Conservation (phyloP, 768 basidiomycete species). For the Lactarius evosmus region DNA sequence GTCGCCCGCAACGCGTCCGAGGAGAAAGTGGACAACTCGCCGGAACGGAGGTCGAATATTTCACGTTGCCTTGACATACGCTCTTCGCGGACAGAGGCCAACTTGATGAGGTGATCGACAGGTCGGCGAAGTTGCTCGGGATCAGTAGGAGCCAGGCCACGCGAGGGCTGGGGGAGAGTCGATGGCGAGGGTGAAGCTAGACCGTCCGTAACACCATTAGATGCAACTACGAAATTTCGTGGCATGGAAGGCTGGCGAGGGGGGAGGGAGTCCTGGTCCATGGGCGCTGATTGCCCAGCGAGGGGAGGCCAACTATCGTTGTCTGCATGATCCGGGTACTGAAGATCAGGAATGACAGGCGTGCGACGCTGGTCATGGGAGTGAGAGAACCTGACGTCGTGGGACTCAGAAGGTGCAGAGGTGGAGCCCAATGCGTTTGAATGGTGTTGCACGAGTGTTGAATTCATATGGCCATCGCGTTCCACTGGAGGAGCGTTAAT, state of each 20-base stretch:
- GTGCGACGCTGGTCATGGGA: neutral
- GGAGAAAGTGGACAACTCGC: conserved; percentile 16
- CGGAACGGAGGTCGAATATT: conserved; percentile 10
- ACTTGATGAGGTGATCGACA: conserved; percentile 13
- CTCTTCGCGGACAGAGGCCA: conserved; percentile 16
- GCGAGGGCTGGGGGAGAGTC: neutral
- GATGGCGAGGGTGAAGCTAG: neutral
- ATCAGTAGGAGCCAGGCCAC: neutral
- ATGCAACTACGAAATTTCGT: neutral
- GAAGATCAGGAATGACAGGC: conserved; percentile 19
- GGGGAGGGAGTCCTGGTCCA: neutral
- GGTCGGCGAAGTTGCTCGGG: conserved; percentile 6
- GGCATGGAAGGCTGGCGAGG: neutral
- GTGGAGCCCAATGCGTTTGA: neutral
- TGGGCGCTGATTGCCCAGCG: neutral
- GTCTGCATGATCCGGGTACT: conserved; percentile 2
- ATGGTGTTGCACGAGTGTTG: neutral
- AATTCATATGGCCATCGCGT: neutral
- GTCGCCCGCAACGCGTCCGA: conserved; percentile 1
- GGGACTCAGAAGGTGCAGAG: neutral
- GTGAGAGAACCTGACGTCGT: neutral
- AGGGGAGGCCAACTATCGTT: neutral
- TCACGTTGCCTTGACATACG: conserved; percentile 7
- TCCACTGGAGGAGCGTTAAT: neutral
- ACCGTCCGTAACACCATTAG: neutral